These are phyloP conservation scores for Dendrobium officinale DNA, from an alignment of 106 monocot genomes.

Conservation along the genomic window DNA sequence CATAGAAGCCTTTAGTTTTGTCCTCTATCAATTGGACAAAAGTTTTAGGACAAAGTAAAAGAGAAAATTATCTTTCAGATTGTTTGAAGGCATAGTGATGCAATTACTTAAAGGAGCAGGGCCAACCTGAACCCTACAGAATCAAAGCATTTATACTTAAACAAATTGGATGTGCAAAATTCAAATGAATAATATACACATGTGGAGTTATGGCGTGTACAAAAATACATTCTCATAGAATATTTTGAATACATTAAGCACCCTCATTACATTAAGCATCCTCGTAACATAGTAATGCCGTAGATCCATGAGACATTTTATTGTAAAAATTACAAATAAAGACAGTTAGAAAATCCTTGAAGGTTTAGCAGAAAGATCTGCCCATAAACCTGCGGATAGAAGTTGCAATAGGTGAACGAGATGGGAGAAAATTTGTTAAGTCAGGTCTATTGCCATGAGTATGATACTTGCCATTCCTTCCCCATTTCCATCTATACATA, in stretches of 20 bases:
- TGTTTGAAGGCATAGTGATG: background rate
- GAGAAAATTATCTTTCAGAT: background rate
- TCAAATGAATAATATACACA: background rate
- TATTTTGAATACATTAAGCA: background rate
- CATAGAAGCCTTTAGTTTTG: background rate
- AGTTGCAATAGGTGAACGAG: background rate
- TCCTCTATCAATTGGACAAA: background rate
- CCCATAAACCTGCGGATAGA: background rate
- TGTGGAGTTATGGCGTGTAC: background rate
- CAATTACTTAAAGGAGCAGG: background rate
- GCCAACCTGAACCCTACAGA: background rate
- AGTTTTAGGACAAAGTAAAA: background rate
- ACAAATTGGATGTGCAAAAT: background rate
- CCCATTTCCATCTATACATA: background rate
- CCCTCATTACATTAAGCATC: background rate
- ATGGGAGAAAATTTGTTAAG: background rate
- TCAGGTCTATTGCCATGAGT: background rate
- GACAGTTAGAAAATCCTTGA: background rate
- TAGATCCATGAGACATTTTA: background rate
- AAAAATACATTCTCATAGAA: background rate
- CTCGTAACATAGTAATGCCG: background rate
- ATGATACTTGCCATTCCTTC: background rate
- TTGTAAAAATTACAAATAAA: background rate
- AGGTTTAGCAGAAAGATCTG: background rate
- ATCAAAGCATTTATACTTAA: background rate